These are phyloP conservation scores for Infundibulicybe gibba DNA, from an alignment of 768 basidiomycete species.

Conservation along the genomic window DNA sequence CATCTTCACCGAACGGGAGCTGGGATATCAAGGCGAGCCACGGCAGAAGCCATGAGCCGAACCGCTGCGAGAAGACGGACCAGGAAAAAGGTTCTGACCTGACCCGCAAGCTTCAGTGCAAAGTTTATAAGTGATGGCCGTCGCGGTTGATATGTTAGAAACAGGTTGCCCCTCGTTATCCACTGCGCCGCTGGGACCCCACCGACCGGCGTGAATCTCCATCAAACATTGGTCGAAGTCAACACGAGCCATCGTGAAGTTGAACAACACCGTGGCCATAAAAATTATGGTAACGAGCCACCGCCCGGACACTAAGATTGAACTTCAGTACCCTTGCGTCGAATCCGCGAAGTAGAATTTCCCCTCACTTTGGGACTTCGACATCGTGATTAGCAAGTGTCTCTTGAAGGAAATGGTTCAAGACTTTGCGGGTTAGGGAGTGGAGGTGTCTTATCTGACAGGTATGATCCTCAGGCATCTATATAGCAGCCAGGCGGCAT, in stretches of 20 bases:
- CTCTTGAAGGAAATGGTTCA: too few relatives aligned
- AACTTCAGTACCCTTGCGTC: too few relatives aligned
- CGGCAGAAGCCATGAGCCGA: conserved; percentile 37
- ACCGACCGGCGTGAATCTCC: conserved; percentile 3
- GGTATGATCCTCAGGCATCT: too few relatives aligned
- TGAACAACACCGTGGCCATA: neutral
- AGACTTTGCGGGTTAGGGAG: too few relatives aligned
- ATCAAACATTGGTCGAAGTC: conserved; percentile 4
- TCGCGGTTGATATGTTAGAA: conserved; percentile 12
- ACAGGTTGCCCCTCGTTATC: conserved; percentile 14
- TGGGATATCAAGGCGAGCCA: conserved; percentile 38
- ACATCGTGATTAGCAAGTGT: too few relatives aligned
- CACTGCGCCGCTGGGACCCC: conserved; percentile 6
- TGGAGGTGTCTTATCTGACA: too few relatives aligned
- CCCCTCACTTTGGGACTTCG: too few relatives aligned
- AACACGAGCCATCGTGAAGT: neutral
- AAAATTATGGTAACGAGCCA: too few relatives aligned
- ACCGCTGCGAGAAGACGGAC: conserved; percentile 30
- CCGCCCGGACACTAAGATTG: too few relatives aligned
- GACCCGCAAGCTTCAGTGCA: conserved; percentile 18
- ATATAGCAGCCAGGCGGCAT: too few relatives aligned
- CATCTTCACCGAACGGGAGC: conserved; percentile 34
- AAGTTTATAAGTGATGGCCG: conserved; percentile 17
- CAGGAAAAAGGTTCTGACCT: conserved; percentile 15
- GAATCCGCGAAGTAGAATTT: too few relatives aligned